Evolutionary conservation across 176 grass and related monocot species (phyloP).

Genomic region (Ensete ventricosum): DNA sequence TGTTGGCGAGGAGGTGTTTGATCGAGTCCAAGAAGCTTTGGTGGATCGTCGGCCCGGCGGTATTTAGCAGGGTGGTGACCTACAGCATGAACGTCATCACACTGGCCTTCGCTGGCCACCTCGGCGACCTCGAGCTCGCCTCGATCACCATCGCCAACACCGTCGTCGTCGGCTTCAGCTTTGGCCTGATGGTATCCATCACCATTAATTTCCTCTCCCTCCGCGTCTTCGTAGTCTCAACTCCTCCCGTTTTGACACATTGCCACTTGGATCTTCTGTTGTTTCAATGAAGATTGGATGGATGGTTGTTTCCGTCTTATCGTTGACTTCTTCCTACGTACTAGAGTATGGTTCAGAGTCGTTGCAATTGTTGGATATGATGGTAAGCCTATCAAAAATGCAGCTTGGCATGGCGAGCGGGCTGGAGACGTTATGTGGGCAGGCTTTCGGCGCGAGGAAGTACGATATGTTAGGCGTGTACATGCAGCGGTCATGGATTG

Average conservation of each 20-base stretch:
- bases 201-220: background rate
- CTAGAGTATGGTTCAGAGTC: too few species aligned
- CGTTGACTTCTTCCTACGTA: too few species aligned
- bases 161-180: conserved; percentile 86
- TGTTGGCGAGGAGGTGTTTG: conserved; percentile 21
- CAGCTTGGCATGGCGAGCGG: conserved; percentile 77
- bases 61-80: conserved; percentile 69
- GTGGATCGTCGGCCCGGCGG: conserved; percentile 68
- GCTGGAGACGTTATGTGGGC: conserved; percentile 35
- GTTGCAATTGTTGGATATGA: too few species aligned
- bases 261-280: too few species aligned
- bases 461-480: conserved; percentile 85
- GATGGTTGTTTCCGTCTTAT: too few species aligned
- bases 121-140: conserved; percentile 90
- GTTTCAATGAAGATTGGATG: too few species aligned
- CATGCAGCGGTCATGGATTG: conserved; percentile 88
- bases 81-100: conserved; percentile 96
- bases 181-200: conserved; percentile 62
- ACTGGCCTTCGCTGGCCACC: conserved; percentile 85
- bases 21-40: conserved; percentile 72
- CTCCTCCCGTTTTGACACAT: too few species aligned
- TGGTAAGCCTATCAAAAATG: background rate
- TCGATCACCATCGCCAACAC: conserved; percentile 88
- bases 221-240: too few species aligned
- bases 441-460: conserved; percentile 47